phyloP scores from a whole-genome alignment of 345 rosid species.

The Eucalyptus curtisii region DNA sequence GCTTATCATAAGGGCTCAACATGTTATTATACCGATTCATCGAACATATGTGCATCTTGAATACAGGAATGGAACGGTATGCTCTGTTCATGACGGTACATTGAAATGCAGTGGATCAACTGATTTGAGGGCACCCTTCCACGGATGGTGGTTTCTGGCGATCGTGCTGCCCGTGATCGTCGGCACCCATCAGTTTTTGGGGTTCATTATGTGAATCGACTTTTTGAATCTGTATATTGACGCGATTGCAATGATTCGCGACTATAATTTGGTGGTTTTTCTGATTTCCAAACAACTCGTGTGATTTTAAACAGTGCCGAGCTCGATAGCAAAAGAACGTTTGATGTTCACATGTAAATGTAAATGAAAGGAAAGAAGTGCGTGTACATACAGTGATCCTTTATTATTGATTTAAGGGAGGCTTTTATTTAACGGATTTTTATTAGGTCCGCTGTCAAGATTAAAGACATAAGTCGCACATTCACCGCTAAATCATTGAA shows the following conservation, averaged over 20 bases:
- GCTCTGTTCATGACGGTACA: constrained; percentile 16
- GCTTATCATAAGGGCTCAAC: background rate
- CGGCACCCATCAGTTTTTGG: background rate
- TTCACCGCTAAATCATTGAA: background rate
- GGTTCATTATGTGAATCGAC: background rate
- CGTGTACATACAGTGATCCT: background rate
- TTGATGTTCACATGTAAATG: background rate
- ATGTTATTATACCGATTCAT: background rate
- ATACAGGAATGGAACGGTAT: constrained; percentile 21
- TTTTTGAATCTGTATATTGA: background rate
- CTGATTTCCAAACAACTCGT: background rate
- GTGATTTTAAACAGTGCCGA: background rate
- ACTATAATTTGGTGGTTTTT: background rate
- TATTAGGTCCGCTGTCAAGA: fast-evolving
- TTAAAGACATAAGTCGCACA: background rate
- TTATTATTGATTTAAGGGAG: background rate
- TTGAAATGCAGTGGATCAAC: constrained; percentile 11
- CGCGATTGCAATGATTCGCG: background rate
- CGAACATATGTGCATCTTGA: background rate
- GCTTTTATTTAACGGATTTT: background rate
- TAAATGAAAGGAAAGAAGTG: background rate
- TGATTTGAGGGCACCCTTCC: background rate
- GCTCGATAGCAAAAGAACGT: background rate
- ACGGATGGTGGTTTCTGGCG: constrained; percentile 18
- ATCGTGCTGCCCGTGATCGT: background rate